Evolutionary conservation across 208 protist genomes (phyloP), one percentile per base, ranked within the genome.

Genomic region (Tritrichomonas foetus): DNA sequence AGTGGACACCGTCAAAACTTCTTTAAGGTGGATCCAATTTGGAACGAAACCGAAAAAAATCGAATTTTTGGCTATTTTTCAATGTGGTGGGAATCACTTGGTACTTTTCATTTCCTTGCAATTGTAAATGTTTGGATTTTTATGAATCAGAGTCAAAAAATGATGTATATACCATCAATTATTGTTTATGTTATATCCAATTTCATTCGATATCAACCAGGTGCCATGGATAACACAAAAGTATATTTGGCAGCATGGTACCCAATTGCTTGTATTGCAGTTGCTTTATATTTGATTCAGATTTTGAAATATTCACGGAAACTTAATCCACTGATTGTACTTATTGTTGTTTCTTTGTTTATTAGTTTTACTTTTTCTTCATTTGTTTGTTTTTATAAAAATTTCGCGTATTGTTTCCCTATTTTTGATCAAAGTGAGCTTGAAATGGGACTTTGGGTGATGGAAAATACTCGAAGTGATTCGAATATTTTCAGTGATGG

Each of bases 141-240:
- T 33, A n/a, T 57, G 3, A 36, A 57, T 16, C 33, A 47, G 47
- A 53, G 39, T 39, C 78, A 89, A 39, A 57, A 39, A 16, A 33
- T 27, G 3, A 89, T 33, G 25, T 89, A 89, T 57, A n/a, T 89
- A 5, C 78, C 78, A 39, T 53, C 78, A 14, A 33, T 89, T 2
- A 33, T 53, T 5, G 27, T 89, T n/a, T 89, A 33, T 8, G 8
- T 89, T 16, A 57, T 89, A 57, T 61, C 41, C 9, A 39, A 1
- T 20, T 36, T 89, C 1, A 20, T 53, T 33, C 44, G 78, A 33
- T 89, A 55, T 50, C 78, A 89, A 50, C 78, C 78, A 89, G 47
- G 41, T 3, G 78, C 78, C 53, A 57, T 89, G 47, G 78, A 89
- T 57, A 89, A 89, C 47, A 53, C 20, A 9, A 89, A 89, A 89